phyloP scores from a whole-genome alignment of 306 rosid species.

The Lupinus albus region DNA sequence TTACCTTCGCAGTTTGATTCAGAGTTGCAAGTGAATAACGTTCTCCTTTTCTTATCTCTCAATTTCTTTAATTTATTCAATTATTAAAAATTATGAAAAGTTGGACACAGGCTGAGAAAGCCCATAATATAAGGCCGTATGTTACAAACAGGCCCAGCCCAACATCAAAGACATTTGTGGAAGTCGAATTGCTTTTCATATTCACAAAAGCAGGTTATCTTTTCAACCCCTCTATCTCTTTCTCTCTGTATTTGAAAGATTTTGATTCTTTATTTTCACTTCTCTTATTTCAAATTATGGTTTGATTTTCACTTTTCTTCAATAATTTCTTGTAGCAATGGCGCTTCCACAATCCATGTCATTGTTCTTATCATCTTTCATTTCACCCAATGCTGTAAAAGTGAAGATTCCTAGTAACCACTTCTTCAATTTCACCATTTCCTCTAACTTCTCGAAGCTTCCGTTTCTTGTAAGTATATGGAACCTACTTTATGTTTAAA shows the following conservation, averaged over 20 bases:
- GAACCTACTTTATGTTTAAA: too few relatives aligned
- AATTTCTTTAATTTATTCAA: not conserved
- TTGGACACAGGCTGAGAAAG: not conserved
- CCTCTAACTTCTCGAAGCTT: constrained; percentile 29
- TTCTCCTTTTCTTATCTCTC: not conserved
- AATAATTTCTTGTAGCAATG: constrained; percentile 49
- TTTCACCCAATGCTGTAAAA: constrained; percentile 30
- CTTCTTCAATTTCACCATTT: constrained; percentile 34
- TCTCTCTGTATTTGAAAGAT: not conserved
- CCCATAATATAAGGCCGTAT: not conserved
- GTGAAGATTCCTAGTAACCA: constrained; percentile 10
- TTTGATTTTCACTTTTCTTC: not conserved
- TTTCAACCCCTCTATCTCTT: too few relatives aligned
- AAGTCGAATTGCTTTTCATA: too few relatives aligned
- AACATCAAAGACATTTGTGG: not conserved
- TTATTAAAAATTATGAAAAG: not conserved
- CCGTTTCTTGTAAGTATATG: constrained; percentile 39
- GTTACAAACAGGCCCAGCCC: not conserved
- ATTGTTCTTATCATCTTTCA: constrained; percentile 39
- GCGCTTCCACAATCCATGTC: constrained; percentile 44
- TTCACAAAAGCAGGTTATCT: not conserved
- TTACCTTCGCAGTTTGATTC: not conserved
- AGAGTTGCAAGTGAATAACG: constrained; percentile 6
- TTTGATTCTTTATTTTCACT: not conserved
- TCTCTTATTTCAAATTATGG: not conserved